Evolutionary conservation across 2,329 filamentous ascomycete genomes (phyloP).

Genomic region (Fusarium papillatum): DNA sequence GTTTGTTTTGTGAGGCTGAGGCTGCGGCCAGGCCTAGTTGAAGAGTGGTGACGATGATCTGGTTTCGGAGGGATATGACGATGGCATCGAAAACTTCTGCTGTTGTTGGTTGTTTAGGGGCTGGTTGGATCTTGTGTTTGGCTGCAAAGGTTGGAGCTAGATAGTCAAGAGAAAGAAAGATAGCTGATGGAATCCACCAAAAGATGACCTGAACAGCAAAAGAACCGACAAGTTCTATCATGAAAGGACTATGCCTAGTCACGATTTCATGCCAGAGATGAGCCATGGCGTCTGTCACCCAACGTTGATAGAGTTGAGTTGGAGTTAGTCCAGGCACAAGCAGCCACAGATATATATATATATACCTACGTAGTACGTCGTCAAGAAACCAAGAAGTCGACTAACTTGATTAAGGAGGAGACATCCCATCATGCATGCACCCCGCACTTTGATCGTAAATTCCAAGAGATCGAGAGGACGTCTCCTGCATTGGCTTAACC

Average conservation of each 20-base stretch:
- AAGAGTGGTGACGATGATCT: conserved; percentile 55
- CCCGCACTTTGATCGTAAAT: conserved; percentile 9
- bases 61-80: conserved; percentile 61
- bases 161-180: conserved; percentile 59
- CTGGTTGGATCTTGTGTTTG: conserved; percentile 67
- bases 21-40: conserved; percentile 39
- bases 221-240: conserved; percentile 57
- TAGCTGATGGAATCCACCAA: conserved; percentile 59
- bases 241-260: not conserved
- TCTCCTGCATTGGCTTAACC: not conserved
- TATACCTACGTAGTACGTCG: not conserved
- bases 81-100: conserved; percentile 60
- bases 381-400: not conserved
- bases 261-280: conserved; percentile 9
- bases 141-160: conserved; percentile 62
- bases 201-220: conserved; percentile 56
- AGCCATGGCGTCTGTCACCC: conserved; percentile 3
- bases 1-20: conserved; percentile 17
- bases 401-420: conserved; percentile 28
- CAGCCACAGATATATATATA: conserved; percentile 3
- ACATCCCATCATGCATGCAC: not conserved
- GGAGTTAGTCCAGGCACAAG: not conserved
- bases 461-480: not conserved
- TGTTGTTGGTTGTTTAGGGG: conserved; percentile 61
- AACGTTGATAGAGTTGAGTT: not conserved